These are phyloP conservation scores for Leptoxyphium fumago DNA, from an alignment of 2,329 filamentous ascomycete species.

Conservation along the genomic window DNA sequence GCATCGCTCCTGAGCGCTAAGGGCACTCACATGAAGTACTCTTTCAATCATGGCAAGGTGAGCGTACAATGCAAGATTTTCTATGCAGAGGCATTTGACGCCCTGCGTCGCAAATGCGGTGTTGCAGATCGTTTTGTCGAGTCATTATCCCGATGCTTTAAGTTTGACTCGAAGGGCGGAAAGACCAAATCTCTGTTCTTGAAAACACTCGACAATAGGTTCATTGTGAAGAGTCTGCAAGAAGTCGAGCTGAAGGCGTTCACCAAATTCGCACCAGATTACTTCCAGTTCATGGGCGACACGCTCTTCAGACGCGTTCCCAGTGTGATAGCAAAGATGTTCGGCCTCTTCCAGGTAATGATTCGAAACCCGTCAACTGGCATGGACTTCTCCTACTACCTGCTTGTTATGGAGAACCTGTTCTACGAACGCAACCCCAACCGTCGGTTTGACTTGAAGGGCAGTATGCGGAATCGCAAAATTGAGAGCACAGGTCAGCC, in stretches of 20 bases:
- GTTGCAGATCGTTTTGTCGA: constrained; percentile 89
- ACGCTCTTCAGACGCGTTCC: constrained; percentile 85
- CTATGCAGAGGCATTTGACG: constrained; percentile 95
- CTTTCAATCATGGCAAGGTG: constrained; percentile 85
- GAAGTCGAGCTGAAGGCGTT: constrained; percentile 88
- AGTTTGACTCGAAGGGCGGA: constrained; percentile 95
- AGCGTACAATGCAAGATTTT: constrained; percentile 98
- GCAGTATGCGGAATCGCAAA: constrained; percentile 96
- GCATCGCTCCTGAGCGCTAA: constrained; percentile 70
- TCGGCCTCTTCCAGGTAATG: constrained; percentile 92
- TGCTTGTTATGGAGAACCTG: constrained; percentile 92
- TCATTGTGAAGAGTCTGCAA: constrained; percentile 83
- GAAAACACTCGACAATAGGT: constrained; percentile 87
- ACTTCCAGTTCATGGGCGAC: constrained; percentile 95
- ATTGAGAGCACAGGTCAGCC: constrained; percentile 91
- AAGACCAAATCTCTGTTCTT: constrained; percentile 97
- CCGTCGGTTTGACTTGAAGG: constrained; percentile 76
- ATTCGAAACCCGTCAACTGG: constrained; percentile 91
- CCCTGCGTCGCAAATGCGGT: constrained; percentile 79
- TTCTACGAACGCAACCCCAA: constrained; percentile 90
- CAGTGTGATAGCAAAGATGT: constrained; percentile 97
- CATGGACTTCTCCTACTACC: constrained; percentile 84
- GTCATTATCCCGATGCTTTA: constrained; percentile 83
- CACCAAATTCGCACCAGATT: constrained; percentile 85
- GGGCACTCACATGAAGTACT: constrained; percentile 88